Conservation (phyloP, 140 eudicot genomes). For the Oenanthe javanica region DNA sequence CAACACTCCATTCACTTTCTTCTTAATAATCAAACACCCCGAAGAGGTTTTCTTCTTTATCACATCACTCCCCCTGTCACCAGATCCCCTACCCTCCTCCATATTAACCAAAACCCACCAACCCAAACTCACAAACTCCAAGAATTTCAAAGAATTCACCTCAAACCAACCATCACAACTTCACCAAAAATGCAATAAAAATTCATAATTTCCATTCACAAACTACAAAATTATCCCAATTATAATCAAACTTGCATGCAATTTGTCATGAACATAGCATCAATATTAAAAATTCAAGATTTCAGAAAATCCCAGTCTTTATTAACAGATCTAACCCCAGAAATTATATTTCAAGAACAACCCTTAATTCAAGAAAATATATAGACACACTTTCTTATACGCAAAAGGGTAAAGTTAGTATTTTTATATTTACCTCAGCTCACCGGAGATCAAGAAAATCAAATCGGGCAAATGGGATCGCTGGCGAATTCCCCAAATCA, state of each 20-base stretch:
- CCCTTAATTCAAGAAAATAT: neutral
- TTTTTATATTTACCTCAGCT: neutral
- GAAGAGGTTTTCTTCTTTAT: conserved; percentile 77
- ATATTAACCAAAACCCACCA: neutral
- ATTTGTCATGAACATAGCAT: neutral
- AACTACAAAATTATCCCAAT: neutral
- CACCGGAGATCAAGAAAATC: neutral
- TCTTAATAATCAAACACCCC: conserved; percentile 84
- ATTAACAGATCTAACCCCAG: conserved; percentile 5
- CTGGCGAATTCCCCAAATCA: neutral
- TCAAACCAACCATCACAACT: neutral
- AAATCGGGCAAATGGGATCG: conserved; percentile 7
- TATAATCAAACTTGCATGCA: conserved; percentile 8
- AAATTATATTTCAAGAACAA: neutral
- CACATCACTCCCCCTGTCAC: conserved; percentile 37
- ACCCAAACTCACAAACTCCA: neutral
- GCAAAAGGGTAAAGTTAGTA: neutral
- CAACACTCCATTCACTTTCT: conserved; percentile 28
- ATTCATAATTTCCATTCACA: neutral
- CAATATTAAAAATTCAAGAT: neutral
- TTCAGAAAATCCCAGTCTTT: neutral
- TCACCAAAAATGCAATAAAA: neutral
- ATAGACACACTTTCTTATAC: neutral
- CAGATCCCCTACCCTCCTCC: conserved; percentile 22
- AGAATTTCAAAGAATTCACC: neutral